Conservation (phyloP, 768 basidiomycete species). For the Kwoniella bestiolae region DNA sequence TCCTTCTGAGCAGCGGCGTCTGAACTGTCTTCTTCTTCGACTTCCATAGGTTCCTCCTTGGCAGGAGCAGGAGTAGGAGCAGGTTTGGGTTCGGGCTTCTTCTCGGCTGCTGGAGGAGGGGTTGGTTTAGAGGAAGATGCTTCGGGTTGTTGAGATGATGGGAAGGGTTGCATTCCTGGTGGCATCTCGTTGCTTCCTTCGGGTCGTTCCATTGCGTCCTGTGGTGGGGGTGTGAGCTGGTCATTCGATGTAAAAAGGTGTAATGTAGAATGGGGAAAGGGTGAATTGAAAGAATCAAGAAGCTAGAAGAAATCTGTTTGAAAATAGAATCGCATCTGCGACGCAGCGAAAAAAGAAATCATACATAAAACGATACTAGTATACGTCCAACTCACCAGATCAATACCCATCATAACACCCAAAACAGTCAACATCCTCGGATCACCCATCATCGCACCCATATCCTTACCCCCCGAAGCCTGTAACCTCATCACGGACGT, state of each 20-base stretch:
- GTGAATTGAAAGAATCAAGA: too few relatives aligned
- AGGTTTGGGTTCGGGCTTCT: constrained; percentile 57
- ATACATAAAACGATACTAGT: constrained; percentile 63
- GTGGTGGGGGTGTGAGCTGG: background rate
- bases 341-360: background rate
- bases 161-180: constrained; percentile 59
- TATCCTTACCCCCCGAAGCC: constrained; percentile 37
- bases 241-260: too few relatives aligned
- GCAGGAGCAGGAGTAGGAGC: constrained; percentile 6
- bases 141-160: constrained; percentile 34
- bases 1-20: constrained; percentile 75
- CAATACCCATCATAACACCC: constrained; percentile 89
- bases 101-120: constrained; percentile 52
- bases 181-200: constrained; percentile 83
- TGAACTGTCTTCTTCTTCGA: constrained; percentile 65
- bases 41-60: constrained; percentile 58
- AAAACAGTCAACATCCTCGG: constrained; percentile 84
- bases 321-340: background rate
- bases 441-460: constrained; percentile 68
- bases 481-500: constrained; percentile 63
- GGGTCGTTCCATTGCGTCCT: constrained; percentile 75
- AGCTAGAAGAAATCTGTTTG: too few relatives aligned
- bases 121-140: constrained; percentile 57
- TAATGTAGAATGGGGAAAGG: too few relatives aligned
- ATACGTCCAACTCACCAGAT: constrained; percentile 65